phyloP scores from a whole-genome alignment of 2,329 filamentous ascomycete genomes.

The Pseudogymnoascus sp. region DNA sequence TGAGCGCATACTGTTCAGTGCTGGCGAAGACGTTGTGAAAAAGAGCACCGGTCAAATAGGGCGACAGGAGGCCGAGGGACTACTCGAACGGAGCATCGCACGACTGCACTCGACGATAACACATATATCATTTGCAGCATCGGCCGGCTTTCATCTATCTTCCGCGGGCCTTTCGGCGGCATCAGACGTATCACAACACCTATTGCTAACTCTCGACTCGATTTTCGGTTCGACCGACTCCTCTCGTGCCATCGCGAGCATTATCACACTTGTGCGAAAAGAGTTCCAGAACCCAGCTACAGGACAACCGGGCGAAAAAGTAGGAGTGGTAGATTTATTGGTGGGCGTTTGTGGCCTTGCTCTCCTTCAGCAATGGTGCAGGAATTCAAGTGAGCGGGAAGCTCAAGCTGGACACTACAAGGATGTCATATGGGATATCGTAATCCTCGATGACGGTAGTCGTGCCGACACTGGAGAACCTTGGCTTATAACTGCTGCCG shows the following conservation, averaged over 20 bases:
- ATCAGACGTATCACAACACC: constrained; percentile 48
- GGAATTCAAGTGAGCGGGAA: constrained; percentile 43
- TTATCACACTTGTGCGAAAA: constrained; percentile 53
- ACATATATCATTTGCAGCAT: constrained; percentile 51
- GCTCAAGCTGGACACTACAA: constrained; percentile 39
- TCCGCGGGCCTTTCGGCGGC: constrained; percentile 45
- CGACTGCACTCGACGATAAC: constrained; percentile 49
- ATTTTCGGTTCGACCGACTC: constrained; percentile 62
- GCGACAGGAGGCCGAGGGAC: constrained; percentile 44
- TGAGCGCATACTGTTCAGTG: constrained; percentile 30
- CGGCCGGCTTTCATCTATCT: constrained; percentile 50
- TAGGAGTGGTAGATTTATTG: constrained; percentile 52
- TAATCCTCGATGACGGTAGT: constrained; percentile 50
- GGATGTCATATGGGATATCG: constrained; percentile 57
- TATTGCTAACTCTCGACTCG: constrained; percentile 52
- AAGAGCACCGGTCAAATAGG: constrained; percentile 34
- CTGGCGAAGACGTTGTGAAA: constrained; percentile 29
- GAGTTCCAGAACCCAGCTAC: constrained; percentile 57
- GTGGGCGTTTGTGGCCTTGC: constrained; percentile 52
- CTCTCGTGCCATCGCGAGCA: constrained; percentile 57
- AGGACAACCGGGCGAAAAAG: constrained; percentile 47
- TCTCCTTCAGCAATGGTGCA: constrained; percentile 51
- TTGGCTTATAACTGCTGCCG: constrained; percentile 22
- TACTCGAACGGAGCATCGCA: constrained; percentile 48
- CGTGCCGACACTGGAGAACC: constrained; percentile 45